Percentiles rank a stretch among this genome's conserved stretches.
Conservation (phyloP, 225 moss, liverwort and hornwort genomes). For the Thuidium tamariscinum region DNA sequence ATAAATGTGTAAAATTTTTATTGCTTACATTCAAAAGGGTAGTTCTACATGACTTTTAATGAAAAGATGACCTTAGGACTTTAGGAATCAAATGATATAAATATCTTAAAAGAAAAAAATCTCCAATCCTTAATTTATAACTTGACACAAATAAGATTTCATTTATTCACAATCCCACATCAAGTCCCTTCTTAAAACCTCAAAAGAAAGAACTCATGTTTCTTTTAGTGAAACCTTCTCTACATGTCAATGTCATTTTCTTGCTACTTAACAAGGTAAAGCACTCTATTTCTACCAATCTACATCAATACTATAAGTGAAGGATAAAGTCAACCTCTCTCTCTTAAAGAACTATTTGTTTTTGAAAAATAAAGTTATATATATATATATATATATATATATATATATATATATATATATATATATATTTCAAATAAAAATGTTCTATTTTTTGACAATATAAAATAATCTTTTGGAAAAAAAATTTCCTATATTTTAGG, state of each 20-base stretch:
- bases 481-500: rapidly evolving
- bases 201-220: neutral
- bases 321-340: neutral
- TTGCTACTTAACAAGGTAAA: neutral
- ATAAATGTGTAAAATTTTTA: too few relatives aligned
- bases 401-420: too few relatives aligned
- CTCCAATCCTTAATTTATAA: neutral
- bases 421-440: too few relatives aligned
- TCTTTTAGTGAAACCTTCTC: neutral
- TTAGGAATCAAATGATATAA: neutral
- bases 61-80: too few relatives aligned
- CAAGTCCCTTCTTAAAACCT: neutral
- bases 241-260: neutral
- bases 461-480: neutral
- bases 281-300: neutral
- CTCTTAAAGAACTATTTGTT: too few relatives aligned
- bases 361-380: rapidly evolving
- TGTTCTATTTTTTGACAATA: too few relatives aligned
- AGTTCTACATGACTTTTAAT: too few relatives aligned
- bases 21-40: too few relatives aligned
- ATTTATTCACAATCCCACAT: neutral
- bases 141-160: rapidly evolving
- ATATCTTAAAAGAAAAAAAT: neutral
- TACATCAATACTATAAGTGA: rapidly evolving
- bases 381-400: too few relatives aligned